Conservation (phyloP, 345 rosid genomes). For the Lagerstroemia speciosa region DNA sequence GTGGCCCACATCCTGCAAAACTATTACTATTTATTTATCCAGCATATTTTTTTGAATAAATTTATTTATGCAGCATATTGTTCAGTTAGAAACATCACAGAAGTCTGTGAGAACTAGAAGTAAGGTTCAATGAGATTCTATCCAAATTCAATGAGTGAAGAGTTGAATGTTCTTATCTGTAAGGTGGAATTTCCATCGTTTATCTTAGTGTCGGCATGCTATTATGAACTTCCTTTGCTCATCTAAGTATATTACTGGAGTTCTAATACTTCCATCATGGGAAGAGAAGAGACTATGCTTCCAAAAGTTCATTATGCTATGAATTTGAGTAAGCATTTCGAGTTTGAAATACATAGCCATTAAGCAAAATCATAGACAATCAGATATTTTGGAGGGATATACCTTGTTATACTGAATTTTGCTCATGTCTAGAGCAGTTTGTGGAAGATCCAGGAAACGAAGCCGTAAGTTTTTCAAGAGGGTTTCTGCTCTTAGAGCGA, state of each 20-base stretch:
- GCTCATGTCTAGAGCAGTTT: constrained; percentile 83
- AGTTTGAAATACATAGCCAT: background rate
- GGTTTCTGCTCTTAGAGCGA: constrained; percentile 70
- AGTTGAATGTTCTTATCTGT: background rate
- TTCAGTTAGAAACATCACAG: background rate
- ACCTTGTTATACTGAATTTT: constrained; percentile 92
- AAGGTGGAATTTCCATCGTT: background rate
- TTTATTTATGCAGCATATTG: too few relatives aligned
- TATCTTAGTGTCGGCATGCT: background rate
- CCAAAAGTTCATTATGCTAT: background rate
- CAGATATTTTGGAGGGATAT: background rate
- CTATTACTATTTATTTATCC: background rate
- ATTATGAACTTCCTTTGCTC: background rate
- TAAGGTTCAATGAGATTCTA: background rate
- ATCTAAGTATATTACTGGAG: background rate
- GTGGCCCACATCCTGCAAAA: constrained; percentile 85
- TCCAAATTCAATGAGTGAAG: background rate
- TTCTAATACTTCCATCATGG: background rate
- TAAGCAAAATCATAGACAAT: background rate
- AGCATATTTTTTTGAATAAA: too few relatives aligned
- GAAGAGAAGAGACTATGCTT: background rate
- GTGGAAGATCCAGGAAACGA: constrained; percentile 87
- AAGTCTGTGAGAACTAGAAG: background rate
- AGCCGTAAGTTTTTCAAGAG: constrained; percentile 64
- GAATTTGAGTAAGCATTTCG: background rate